A percentile compares a stretch with the other conserved stretches of the same genome.
phyloP scores from a whole-genome alignment of 1,284 basidiomycete genomes.

The Afroboletus lepidellus region DNA sequence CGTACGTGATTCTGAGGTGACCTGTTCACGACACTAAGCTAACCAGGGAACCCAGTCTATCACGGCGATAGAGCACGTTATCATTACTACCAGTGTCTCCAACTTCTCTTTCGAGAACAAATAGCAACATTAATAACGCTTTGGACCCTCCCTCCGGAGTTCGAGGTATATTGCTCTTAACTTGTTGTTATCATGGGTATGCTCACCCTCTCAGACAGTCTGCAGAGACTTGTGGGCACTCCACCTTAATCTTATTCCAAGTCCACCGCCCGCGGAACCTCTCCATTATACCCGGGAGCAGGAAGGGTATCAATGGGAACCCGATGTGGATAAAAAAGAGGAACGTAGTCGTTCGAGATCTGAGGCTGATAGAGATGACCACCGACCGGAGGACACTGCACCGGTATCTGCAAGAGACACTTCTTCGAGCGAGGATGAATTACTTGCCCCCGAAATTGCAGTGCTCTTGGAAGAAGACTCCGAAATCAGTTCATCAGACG shows the following conservation, averaged over 20 bases:
- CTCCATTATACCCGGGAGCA: constrained; percentile 44
- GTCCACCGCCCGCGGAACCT: constrained; percentile 62
- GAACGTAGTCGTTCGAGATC: constrained; percentile 1
- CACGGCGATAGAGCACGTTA: constrained; percentile 74
- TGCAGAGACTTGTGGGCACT: constrained; percentile 83
- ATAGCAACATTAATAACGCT: constrained; percentile 55
- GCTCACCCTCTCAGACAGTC: constrained; percentile 49
- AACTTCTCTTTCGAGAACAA: constrained; percentile 77
- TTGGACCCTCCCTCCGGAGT: constrained; percentile 76
- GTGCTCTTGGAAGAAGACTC: constrained; percentile 56
- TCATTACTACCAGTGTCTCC: constrained; percentile 79
- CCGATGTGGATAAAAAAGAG: constrained; percentile 14
- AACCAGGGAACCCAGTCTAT: constrained; percentile 55
- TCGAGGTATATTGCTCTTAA: constrained; percentile 58
- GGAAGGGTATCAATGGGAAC: constrained; percentile 18
- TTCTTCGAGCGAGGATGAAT: constrained; percentile 30
- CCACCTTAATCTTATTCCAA: constrained; percentile 63
- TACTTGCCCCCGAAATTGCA: constrained; percentile 47
- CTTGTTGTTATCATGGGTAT: constrained; percentile 3
- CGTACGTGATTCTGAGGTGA: constrained; percentile 39
- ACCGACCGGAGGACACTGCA: constrained; percentile 1
- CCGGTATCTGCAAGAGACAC: constrained; percentile 5
- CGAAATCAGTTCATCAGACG: constrained; percentile 46
- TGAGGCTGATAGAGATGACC: constrained; percentile 16
- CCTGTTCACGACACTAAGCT: background rate